Base-by-base conservation (phyloP, 1,284 basidiomycete species). In the Hypsizygus ulmarius region DNA sequence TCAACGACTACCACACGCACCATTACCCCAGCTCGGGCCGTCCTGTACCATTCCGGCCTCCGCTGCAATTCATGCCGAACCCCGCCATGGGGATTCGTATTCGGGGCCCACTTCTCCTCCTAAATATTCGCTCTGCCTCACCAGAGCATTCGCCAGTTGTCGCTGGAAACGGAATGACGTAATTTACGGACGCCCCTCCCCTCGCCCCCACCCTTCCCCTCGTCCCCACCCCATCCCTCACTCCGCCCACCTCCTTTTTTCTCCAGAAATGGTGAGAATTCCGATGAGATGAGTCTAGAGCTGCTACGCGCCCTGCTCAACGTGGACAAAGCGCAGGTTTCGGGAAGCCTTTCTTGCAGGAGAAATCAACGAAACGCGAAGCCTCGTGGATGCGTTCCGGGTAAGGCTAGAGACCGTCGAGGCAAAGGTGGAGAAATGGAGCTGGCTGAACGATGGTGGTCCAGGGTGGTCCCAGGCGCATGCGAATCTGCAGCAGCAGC, bases 221-320 rank as follows among this genome's bases (percentile, higher is more conserved):
- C n/a, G n/a, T n/a, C n/a, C 6, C 47, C 46, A 12, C 30, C 35
- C 5, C 42, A 45, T 34, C 50, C 40, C 4, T 46, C 43, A n/a
- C 41, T 49, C 9, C 46, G 29, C 12, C 34, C 30, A 19, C 36
- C 36, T 19, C 47, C 43, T 21, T 7, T 42, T 16, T 34, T 43
- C 9, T 14, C 6, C 10, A 39, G 39, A 5, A 27, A 25, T 3
- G 29, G 43, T 5, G 29, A 47, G 16, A 18, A 39, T 12, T 3
- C 34, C 25, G 14, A 39, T 1, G 47, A 49, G 44, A 43, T 44
- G 37, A 39, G 39, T 2, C 43, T 49, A 30, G 53, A 51, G 10
- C 47, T 53, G 28, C 43, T 55, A 3, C 43, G 46, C 3, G 33
- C 45, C 6, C n/a, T 51, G 7, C 40, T 52, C 11, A 36, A 43